Conservation (phyloP, 2,329 filamentous ascomycete species). For the Taxawa tesnikishii region DNA sequence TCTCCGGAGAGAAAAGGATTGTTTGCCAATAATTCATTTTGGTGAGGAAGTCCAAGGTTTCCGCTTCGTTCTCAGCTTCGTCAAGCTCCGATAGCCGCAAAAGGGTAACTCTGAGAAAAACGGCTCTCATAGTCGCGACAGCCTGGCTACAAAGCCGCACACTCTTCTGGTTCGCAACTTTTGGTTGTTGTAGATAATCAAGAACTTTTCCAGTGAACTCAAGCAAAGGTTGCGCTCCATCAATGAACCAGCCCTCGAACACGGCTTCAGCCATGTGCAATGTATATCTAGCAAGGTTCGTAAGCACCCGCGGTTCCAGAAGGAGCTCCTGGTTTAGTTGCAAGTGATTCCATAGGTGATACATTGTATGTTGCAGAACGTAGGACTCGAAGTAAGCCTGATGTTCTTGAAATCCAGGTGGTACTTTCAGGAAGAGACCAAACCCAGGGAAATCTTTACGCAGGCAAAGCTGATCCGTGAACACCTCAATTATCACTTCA, state of each 20-base stretch:
- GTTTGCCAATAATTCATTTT: constrained; percentile 95
- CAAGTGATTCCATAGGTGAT: constrained; percentile 56
- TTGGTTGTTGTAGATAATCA: constrained; percentile 79
- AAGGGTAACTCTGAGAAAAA: constrained; percentile 67
- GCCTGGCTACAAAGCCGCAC: constrained; percentile 86
- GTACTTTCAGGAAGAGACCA: constrained; percentile 72
- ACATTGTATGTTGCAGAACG: constrained; percentile 62
- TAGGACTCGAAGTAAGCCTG: constrained; percentile 94
- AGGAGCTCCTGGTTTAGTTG: constrained; percentile 60
- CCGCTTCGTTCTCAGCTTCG: constrained; percentile 47
- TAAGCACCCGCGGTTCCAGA: constrained; percentile 70
- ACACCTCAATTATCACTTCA: constrained; percentile 66
- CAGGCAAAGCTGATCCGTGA: constrained; percentile 71
- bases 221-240: constrained; percentile 69
- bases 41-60: constrained; percentile 61
- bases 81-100: constrained; percentile 76
- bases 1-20: constrained; percentile 67
- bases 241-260: constrained; percentile 93
- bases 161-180: constrained; percentile 68
- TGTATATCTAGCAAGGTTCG: constrained; percentile 73
- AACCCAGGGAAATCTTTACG: constrained; percentile 89
- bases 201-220: constrained; percentile 77
- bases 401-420: constrained; percentile 86
- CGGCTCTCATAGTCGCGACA: constrained; percentile 60
- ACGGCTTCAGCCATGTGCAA: constrained; percentile 77